A percentile compares a stretch with the other conserved stretches of the same genome.
These are phyloP conservation scores for Phytopythium cucurbitacearum DNA, from an alignment of 352 stramenopile genomes.

Conservation along the genomic window DNA sequence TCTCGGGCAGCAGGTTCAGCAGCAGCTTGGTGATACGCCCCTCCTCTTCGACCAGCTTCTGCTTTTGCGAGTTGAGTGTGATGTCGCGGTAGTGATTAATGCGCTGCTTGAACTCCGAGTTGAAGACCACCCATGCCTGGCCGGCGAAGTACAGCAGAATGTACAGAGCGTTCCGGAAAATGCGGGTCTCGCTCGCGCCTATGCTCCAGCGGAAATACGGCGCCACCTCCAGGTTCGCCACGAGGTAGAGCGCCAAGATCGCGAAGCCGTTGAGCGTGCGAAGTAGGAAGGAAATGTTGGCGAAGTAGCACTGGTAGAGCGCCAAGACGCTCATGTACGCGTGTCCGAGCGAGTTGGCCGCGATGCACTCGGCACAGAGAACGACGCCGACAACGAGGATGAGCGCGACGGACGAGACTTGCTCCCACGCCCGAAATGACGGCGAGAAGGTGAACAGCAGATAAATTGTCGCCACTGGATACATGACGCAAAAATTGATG, in stretches of 20 bases:
- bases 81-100: slow-evolving; percentile 85
- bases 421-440: slow-evolving; percentile 53
- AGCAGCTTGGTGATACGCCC: slow-evolving; percentile 73
- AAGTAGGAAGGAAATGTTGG: slow-evolving; percentile 74
- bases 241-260: slow-evolving; percentile 59
- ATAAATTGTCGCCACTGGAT: slow-evolving; percentile 51
- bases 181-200: slow-evolving; percentile 42
- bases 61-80: slow-evolving; percentile 77
- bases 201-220: slow-evolving; percentile 33
- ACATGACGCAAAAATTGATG: slow-evolving; percentile 79
- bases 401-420: slow-evolving; percentile 42
- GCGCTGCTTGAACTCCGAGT: slow-evolving; percentile 84
- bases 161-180: slow-evolving; percentile 69
- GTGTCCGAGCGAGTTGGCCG: slow-evolving; percentile 64
- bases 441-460: slow-evolving; percentile 72
- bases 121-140: slow-evolving; percentile 82
- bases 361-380: slow-evolving; percentile 60
- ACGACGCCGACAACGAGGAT: slow-evolving; percentile 56
- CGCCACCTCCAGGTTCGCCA: slow-evolving; percentile 56
- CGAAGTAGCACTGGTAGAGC: slow-evolving; percentile 82
- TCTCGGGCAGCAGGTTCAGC: slow-evolving; percentile 75
- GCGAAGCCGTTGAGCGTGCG: slow-evolving; percentile 48
- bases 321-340: slow-evolving; percentile 77
- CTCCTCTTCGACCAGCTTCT: slow-evolving; percentile 82
- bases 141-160: slow-evolving; percentile 80